Evolutionary conservation across 2,329 filamentous ascomycete species (phyloP).

Genomic region (Fusarium oligoseptatum): DNA sequence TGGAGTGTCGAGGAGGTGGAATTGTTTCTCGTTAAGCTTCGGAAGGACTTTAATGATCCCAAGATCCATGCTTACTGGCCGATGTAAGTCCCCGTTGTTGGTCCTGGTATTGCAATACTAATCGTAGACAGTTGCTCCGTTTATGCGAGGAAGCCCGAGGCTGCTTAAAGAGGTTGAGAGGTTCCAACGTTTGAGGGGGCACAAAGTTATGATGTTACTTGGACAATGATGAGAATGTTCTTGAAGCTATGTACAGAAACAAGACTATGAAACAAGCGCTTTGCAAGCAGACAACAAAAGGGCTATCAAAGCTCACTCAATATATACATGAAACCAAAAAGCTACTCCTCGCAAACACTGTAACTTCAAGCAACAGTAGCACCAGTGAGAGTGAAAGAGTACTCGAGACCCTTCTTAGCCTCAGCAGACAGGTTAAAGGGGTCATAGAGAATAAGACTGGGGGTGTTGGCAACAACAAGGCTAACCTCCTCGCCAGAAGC

Average conservation of each 20-base stretch:
- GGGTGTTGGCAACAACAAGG: constrained; percentile 63
- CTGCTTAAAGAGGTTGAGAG: too few species aligned
- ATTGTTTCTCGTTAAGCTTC: constrained; percentile 40
- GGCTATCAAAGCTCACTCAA: not conserved
- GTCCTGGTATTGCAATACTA: too few species aligned
- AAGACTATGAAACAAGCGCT: not conserved
- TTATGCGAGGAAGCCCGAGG: not conserved
- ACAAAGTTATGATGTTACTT: too few species aligned
- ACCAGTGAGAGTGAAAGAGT: constrained; percentile 51
- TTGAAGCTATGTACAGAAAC: not conserved
- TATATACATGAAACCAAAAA: not conserved
- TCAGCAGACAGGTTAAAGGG: constrained; percentile 54
- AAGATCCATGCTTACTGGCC: constrained; percentile 48
- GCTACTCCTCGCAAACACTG: not conserved
- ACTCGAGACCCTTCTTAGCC: constrained; percentile 55
- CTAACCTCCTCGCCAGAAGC: constrained; percentile 57
- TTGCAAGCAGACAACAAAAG: not conserved
- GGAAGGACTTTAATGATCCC: constrained; percentile 44
- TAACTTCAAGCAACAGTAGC: constrained; percentile 36
- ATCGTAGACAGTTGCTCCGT: not conserved
- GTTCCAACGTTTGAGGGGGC: too few species aligned
- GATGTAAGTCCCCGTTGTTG: constrained; percentile 27
- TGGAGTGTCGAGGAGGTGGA: constrained; percentile 45
- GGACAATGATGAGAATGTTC: not conserved
- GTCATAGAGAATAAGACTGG: constrained; percentile 59